Evolutionary conservation across 768 basidiomycete genomes (phyloP), one percentile per base, ranked within the genome.

Genomic region (Xerocomus brunneocitrinus): DNA sequence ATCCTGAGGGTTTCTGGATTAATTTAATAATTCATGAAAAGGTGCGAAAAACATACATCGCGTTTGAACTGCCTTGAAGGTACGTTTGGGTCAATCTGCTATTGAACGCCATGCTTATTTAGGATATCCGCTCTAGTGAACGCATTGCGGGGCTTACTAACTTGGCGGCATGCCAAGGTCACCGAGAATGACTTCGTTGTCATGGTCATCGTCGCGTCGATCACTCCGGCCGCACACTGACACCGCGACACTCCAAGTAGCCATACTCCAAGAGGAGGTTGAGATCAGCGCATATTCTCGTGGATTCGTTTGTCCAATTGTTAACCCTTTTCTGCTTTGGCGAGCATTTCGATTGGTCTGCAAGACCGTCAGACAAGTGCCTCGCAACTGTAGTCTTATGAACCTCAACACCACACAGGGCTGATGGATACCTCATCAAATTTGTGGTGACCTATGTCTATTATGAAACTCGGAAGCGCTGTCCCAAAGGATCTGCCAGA

Each of bases 391-490:
- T 30, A 22, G 45, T 13, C 47, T 49, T 22, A 12, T 28, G 1
- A 22, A 32, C 35, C 34, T 34, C 14, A 28, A 32, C 8, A 24
- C 8, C 22, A 40, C 30, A 8, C 51, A 69, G 63, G 84, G n/a
- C 84, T n/a, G 84, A 87, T 54, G 83, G 85, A 27, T 85, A 85
- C 58, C 24, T 85, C 34, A n/a, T 36, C 47, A 27, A 34, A 47
- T 47, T 9, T 36, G 25, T 27, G 32, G 47, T 25, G 24, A 12
- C 47, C 24, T 13, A 87, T 60, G 83, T 88, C 48, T 81, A 87
- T 70, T 87, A 83, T 67, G 70, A 77, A 51, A 86, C 84, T 4
- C 85, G 83, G 68, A 74, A 81, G 69, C 75, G 85, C 19, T 79
- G 76, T 61, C 83, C 84, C 14, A 87, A 87, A 79, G 78, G 7